phyloP scores from a whole-genome alignment of 352 stramenopile genomes.

The Phytophthora hybrid region DNA sequence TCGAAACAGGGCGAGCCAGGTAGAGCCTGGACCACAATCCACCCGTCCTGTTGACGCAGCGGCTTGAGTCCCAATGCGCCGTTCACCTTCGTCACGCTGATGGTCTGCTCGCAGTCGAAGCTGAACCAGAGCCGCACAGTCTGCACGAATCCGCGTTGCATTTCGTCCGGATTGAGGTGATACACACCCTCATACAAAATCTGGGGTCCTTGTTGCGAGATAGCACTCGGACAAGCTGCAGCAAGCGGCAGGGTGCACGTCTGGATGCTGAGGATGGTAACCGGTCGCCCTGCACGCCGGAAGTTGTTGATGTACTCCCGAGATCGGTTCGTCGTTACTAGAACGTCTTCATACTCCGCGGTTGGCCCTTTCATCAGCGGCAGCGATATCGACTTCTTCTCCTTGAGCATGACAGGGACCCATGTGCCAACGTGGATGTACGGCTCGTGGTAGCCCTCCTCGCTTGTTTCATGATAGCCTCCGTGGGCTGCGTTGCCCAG shows the following conservation, averaged over 20 bases:
- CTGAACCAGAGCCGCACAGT: slow-evolving; percentile 82
- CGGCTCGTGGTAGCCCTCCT: slow-evolving; percentile 58
- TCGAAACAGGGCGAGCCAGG: slow-evolving; percentile 71
- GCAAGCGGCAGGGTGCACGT: slow-evolving; percentile 67
- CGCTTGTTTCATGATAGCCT: slow-evolving; percentile 6
- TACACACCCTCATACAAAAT: slow-evolving; percentile 77
- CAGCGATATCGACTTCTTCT: slow-evolving; percentile 39
- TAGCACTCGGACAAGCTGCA: slow-evolving; percentile 67
- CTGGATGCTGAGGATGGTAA: slow-evolving; percentile 79
- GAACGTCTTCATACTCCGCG: slow-evolving; percentile 69
- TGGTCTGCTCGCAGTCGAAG: slow-evolving; percentile 82
- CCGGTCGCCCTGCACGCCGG: slow-evolving; percentile 53
- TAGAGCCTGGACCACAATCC: slow-evolving; percentile 79
- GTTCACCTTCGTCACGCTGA: slow-evolving; percentile 82
- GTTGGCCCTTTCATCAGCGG: slow-evolving; percentile 44
- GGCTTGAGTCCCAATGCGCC: slow-evolving; percentile 74
- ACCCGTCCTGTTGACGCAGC: slow-evolving; percentile 78
- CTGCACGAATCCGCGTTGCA: slow-evolving; percentile 70
- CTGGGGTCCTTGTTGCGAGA: slow-evolving; percentile 63
- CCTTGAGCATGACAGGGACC: slow-evolving; percentile 67
- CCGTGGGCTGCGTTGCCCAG: slow-evolving; percentile 42
- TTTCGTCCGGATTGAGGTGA: slow-evolving; percentile 55
- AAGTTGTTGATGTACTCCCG: slow-evolving; percentile 77
- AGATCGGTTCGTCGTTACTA: slow-evolving; percentile 70
- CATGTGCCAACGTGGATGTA: slow-evolving; percentile 85